Conservation (phyloP, 2,329 filamentous ascomycete genomes). For the Ophiostoma sp. region DNA sequence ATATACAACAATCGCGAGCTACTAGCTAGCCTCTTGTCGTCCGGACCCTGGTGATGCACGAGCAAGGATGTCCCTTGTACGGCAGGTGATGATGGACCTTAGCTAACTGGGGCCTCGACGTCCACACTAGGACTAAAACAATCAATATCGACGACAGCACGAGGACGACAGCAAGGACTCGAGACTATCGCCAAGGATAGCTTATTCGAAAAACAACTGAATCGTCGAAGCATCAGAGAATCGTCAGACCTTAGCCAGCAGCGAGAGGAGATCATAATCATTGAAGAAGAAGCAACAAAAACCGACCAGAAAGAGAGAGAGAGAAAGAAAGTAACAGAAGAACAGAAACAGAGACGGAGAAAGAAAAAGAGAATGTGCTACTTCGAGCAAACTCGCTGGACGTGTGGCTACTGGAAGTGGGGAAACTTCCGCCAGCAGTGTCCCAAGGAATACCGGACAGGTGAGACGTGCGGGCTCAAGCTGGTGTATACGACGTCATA, state of each 20-base stretch:
- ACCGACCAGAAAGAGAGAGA: background rate
- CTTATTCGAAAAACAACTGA: too few relatives aligned
- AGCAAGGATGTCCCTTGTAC: slow-evolving; percentile 15
- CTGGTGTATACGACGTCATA: slow-evolving; percentile 70
- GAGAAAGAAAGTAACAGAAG: background rate
- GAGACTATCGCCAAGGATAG: too few relatives aligned
- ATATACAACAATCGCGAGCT: background rate
- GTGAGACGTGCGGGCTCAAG: slow-evolving; percentile 93
- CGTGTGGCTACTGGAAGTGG: slow-evolving; percentile 91
- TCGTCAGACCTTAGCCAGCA: too few relatives aligned
- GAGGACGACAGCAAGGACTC: background rate
- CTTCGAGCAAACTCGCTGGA: slow-evolving; percentile 83
- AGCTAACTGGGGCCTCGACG: background rate
- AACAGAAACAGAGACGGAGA: background rate
- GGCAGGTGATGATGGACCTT: background rate
- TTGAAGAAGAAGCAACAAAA: too few relatives aligned
- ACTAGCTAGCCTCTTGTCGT: slow-evolving; percentile 5
- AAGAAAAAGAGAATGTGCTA: slow-evolving; percentile 63
- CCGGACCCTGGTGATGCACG: slow-evolving; percentile 11
- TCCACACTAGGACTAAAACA: background rate
- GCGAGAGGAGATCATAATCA: too few relatives aligned
- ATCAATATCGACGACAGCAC: background rate
- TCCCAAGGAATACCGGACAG: slow-evolving; percentile 88
- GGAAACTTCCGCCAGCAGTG: slow-evolving; percentile 88
- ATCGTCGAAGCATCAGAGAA: too few relatives aligned